Base-by-base conservation (phyloP, 331 rosid species). In the Rosa hybrid region DNA sequence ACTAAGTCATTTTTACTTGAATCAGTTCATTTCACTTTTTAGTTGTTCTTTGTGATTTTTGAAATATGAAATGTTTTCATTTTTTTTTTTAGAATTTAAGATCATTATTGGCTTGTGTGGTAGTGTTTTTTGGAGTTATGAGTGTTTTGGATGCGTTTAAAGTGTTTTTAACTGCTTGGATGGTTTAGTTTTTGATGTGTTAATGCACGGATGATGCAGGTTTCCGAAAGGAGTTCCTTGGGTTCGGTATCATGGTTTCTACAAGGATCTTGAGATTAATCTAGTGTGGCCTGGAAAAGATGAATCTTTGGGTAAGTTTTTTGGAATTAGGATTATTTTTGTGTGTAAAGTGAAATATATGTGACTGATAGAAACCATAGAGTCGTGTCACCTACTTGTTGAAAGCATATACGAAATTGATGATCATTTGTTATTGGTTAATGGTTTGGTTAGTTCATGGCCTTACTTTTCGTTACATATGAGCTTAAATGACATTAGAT, bases 201-300 rank as follows among this genome's bases (percentile, higher is more conserved):
- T n/a, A 70, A 16, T 76, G 80, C 44, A 65, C 39, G 56, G 69
- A 81, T 83, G 83, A 7, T 87, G 83, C 80, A 94, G 98, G 86
- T 94, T 94, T 85, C 98, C 98, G 1, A 51, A 86, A 63, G 98
- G 97, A 41, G 95, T 88, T 68, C 98, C 98, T 25, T 94, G 98
- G 98, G 88, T 94, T n/a, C 95, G 92, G 23, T 94, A 90, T 87
- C 80, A 71, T 39, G 98, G 98, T 13, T 73, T 75, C 77, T 94
- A 90, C 91, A 91, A 89, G 81, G 84, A 87, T 90, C 95, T 94
- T 64, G 72, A 83, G 50, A 76, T 94, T 48, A 91, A 83, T 91
- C 74, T 94, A 69, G 82, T 94, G 84, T 91, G 97, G 97, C 97
- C 99, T 0, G 96, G 97, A 71, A 92, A 96, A 87, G 99, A 96